Conservation (phyloP, 768 basidiomycete genomes). For the Tremella mesenterica region DNA sequence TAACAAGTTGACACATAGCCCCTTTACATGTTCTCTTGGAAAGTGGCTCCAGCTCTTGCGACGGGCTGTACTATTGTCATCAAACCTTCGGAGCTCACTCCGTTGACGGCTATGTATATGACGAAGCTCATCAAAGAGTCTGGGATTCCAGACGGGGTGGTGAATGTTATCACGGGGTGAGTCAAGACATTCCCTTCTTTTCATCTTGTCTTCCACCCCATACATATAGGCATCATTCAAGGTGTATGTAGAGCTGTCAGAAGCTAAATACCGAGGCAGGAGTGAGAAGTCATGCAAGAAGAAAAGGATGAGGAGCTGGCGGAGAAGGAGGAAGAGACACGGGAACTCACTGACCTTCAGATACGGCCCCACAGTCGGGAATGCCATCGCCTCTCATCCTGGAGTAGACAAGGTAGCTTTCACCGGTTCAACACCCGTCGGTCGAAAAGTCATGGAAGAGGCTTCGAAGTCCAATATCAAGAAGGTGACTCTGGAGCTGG, state of each 20-base stretch:
- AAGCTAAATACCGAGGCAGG: too few species aligned
- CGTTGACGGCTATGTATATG: constrained; percentile 39
- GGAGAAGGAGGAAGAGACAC: too few species aligned
- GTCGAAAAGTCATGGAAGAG: constrained; percentile 73
- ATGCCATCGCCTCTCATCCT: constrained; percentile 28
- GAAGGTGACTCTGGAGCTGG: constrained; percentile 80
- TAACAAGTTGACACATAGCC: constrained; percentile 9
- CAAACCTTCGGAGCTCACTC: constrained; percentile 74
- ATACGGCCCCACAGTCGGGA: constrained; percentile 39
- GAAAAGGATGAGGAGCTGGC: too few species aligned
- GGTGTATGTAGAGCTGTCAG: too few species aligned
- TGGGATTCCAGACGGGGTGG: constrained; percentile 38
- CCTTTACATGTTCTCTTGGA: constrained; percentile 54
- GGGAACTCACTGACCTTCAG: too few species aligned
- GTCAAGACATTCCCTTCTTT: not conserved
- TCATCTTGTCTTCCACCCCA: not conserved
- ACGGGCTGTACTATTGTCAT: constrained; percentile 87
- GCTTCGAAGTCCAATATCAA: constrained; percentile 70
- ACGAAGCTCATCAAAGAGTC: constrained; percentile 39
- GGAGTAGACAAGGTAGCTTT: constrained; percentile 44
- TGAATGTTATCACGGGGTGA: constrained; percentile 35
- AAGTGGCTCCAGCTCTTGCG: constrained; percentile 84
- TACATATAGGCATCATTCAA: too few species aligned
- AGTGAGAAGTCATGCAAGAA: too few species aligned
- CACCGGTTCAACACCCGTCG: constrained; percentile 49